Evolutionary conservation across 192 early-diverging fungal species (phyloP), one percentile per base, ranked within the genome.

Genomic region (Thamnidium elegans): DNA sequence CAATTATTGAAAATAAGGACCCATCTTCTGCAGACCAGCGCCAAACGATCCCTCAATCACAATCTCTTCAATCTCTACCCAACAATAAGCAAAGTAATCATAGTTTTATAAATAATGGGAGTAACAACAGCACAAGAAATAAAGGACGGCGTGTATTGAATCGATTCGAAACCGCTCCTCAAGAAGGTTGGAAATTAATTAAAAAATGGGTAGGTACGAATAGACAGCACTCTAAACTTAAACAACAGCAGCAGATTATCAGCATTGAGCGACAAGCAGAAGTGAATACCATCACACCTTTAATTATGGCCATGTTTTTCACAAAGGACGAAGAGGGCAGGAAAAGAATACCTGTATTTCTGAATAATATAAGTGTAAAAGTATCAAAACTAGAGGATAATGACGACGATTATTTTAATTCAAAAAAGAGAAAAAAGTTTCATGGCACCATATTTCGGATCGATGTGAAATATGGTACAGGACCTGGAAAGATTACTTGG

Each of bases 321-420:
- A 45, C 55, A 32, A 53, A 55, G 3, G 71, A 72, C 39, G 71
- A 72, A 30, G 10, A 67, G 1, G 52, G 54, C 14, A 20, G 14
- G 2, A 48, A 43, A 11, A 21, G 65, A 7, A 58, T 72, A 52
- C 71, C 71, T 6, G 71, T 72, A 11, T 31, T 72, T 11, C 26
- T 72, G n/a, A 44, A 50, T 1, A 31, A 50, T 8, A 14, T 72
- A 1, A n/a, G 17, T 2, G 50, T 66, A 7, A 34, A 20, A 6
- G 54, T 66, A 3, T n/a, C 60, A 10, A 50, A 50, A 17, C 46
- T 47, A 19, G 60, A 51, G 1, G 26, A 47, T 4, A 19, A 50
- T 26, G 30, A 43, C 11, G 43, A 59, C 5, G 32, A 43, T 9
- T 15, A 36, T 21, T 13, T 23, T 3, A 36, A 13, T 7, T 59